Evolutionary conservation across 768 basidiomycete species (phyloP), one percentile per base, ranked within the genome.

Genomic region (Podaxis sp.): DNA sequence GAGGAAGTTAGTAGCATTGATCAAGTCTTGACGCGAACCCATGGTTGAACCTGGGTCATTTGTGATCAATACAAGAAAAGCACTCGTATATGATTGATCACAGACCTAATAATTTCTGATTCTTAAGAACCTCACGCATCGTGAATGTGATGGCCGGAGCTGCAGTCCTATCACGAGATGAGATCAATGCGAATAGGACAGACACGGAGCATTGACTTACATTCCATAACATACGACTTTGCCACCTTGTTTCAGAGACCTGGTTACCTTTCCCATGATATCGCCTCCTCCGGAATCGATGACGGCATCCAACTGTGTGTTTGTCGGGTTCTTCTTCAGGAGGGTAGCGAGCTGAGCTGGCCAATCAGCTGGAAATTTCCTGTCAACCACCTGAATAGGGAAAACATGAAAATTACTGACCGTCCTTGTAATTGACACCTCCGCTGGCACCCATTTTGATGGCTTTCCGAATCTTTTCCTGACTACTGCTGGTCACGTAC

Each of bases 61-160:
- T 9, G 49, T 47, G 38, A 37, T 59, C 24, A 60, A 56, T 49
- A 36, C 55, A 27, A 49, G 24, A 43, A 55, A 50, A 56, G 22
- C 55, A 33, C 51, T 63, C 27, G 19, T 19, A 22, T 40, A 36
- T 41, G 54, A 27, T 19, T 4, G 29, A 47, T 33, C 15, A 71
- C 80, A 47, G 47, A 91, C 92, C 93, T 36, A 91, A 78, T 43
- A 95, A 75, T 64, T 86, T 84, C 46, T 89, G 85, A 67, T 91
- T 88, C 67, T 83, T 87, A 65, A 94, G 69, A 24, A 94, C 88
- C 66, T 91, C 84, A 17, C 85, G 82, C 89, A 95, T 94, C 9
- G 87, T 89, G 69, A 94, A 80, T 27, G 76, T 80, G 41, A 91
- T 80, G 55, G 79, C 74, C 0, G 85, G 83, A 24, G 72, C 73